Evolutionary conservation across 2,329 filamentous ascomycete genomes (phyloP), one percentile per base, ranked within the genome.

Genomic region (Chalara sp.): DNA sequence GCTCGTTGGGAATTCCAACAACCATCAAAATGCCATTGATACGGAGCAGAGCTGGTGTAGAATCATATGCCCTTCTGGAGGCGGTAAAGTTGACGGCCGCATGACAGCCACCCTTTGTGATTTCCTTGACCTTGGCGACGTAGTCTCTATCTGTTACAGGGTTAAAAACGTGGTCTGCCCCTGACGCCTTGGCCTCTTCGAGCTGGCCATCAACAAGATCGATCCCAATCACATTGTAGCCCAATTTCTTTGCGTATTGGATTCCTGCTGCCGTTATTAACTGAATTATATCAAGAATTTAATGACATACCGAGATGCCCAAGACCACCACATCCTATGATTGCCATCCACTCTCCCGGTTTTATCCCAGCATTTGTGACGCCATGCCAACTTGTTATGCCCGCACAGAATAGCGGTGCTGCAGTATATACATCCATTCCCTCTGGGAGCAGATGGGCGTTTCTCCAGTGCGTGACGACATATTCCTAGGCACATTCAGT

Each of bases 351-450:
- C 48, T 57, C 47, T 29, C 54, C 54, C 1, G 46, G 35, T 21
- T 57, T 51, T 10, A 58, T 48, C 12, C 46, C 47, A 31, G 53
- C 53, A 6, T 47, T 44, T 21, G 46, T 53, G 8, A 57, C 53
- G 10, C 50, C 53, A 12, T 53, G 51, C 52, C 51, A 53, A 46
- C 50, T 48, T 1, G 75, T 77, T 46, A 76, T 70, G 1, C 75
- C 75, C 1, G 75, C 75, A 55, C 75, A 77, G 57, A 78, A 75
- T 5, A 78, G 56, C 12, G 73, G 70, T 33, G 72, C 66, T 4
- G 66, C 62, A 12, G 55, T 63, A 43, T 63, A 63, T 44, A 70
- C 61, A 42, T 70, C 65, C 48, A 67, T 53, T 7, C 46, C 54
- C 35, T 68, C 59, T 21, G 72, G 70, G 3, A 75, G 61, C 42